A percentile compares a stretch with the other conserved stretches of the same genome.
phyloP scores from a whole-genome alignment of 2,329 filamentous ascomycete species.

The Passalora sequoiae region DNA sequence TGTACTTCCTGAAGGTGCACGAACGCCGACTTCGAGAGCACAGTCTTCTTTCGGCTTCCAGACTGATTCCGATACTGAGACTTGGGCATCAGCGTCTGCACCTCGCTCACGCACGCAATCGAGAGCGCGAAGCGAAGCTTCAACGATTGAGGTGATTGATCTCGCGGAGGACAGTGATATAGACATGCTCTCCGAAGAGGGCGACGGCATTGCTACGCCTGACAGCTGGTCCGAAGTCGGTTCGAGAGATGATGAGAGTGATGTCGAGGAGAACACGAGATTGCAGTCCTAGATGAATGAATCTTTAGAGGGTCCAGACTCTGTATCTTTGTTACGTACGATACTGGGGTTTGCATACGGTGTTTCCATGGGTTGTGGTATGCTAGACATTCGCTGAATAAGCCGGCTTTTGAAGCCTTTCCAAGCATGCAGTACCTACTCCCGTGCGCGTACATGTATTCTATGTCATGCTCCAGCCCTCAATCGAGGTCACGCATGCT shows the following conservation, averaged over 20 bases:
- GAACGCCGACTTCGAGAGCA: slow-evolving; percentile 20
- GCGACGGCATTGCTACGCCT: slow-evolving; percentile 34
- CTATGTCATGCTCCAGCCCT: too few relatives aligned
- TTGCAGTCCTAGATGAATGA: too few relatives aligned
- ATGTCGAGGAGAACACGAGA: slow-evolving; percentile 22
- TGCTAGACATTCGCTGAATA: too few relatives aligned
- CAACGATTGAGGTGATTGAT: slow-evolving; percentile 29
- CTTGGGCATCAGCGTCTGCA: slow-evolving; percentile 24
- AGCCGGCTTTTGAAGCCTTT: too few relatives aligned
- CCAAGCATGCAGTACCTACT: too few relatives aligned
- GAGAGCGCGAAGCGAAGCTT: slow-evolving; percentile 18
- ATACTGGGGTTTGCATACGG: too few relatives aligned
- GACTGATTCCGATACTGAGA: slow-evolving; percentile 27
- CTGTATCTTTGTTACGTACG: too few relatives aligned
- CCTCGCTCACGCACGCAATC: slow-evolving; percentile 20
- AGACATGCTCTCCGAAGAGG: slow-evolving; percentile 33
- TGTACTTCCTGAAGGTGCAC: slow-evolving; percentile 15
- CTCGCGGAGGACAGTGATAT: slow-evolving; percentile 32
- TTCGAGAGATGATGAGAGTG: slow-evolving; percentile 33
- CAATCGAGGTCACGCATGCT: too few relatives aligned
- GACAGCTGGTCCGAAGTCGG: slow-evolving; percentile 38
- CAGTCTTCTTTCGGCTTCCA: slow-evolving; percentile 26
- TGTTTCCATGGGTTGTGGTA: too few relatives aligned
- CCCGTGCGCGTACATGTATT: too few relatives aligned
- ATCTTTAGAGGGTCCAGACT: too few relatives aligned